Evolutionary conservation across 805 yeast genomes (phyloP), one percentile per base, ranked within the genome.

Genomic region (Jamesozyma hellenica): DNA sequence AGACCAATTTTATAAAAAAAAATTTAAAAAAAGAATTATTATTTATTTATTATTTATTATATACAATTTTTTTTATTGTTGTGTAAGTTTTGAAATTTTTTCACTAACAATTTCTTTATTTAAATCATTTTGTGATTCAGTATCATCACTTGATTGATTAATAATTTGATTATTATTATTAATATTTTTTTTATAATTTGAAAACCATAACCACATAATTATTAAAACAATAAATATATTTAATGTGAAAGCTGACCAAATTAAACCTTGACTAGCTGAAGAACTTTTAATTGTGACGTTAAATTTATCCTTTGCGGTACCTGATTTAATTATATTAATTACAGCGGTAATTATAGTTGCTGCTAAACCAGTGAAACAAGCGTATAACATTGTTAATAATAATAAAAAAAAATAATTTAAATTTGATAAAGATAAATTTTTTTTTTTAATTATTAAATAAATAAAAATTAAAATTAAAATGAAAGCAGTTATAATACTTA

Each of bases 181-280:
- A 21, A 33, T 35, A 10, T 9, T 26, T 6, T 34, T 23, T 15
- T 31, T 31, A 21, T 42, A 38, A 19, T 34, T 19, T 16, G 25
- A 23, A 37, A 39, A 45, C 45, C 42, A 40, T 15, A 37, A 29
- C 26, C 36, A 39, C 40, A 43, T 42, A 15, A 36, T 38, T n/a
- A 47, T 34, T 32, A 38, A 34, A 28, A 54, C 48, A 12, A 47
- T 43, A 12, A 57, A 30, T 32, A 55, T 38, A 9, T 60, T 38
- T 19, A 57, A 37, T 11, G 47, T 38, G 39, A 59, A 59, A 3
- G 57, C 53, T 15, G 58, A 42, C 64, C 65, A 60, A 6, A 51
- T 35, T 28, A 59, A 38, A 31, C 63, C 64, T 31, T 44, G 40
- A 40, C 46, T 52, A 7, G 61, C 53, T 31, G 47, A 34, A 26